Base-by-base conservation (phyloP, 1,139 yeast genomes). In the Candida sp. region DNA sequence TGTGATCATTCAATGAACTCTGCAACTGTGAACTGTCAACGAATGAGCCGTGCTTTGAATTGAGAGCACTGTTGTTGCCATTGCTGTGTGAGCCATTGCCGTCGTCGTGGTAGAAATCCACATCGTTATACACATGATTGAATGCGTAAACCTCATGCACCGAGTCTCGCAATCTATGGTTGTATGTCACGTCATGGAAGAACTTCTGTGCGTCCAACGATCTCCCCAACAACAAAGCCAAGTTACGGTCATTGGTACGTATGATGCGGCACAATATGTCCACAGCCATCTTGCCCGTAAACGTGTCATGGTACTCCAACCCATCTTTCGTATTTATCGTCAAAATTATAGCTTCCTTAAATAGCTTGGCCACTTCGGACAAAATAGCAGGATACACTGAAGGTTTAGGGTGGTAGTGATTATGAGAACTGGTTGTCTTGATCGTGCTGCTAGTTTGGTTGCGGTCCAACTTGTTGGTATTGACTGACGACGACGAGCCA, bases 181-280 rank as follows among this genome's bases (percentile, higher is more conserved):
- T 96, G 68, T 94, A 94, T 0, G 98, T 90, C 28, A 93, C 98
- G 70, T 94, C 99, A 65, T 92, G 97, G 69, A 94, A 92, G 53
- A 91, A 84, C 68, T 90, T 90, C 62, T 94, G 98, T 0, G 98
- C 97, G 70, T 94, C 99, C 54, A 94, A 75, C 0, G 98, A 88
- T 56, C 99, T 80, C 25, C 99, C 99, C 47, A 96, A 73, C 45
- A 94, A 73, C 46, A 94, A 73, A 0, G 98, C 98, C 63, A 94
- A 73, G 61, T 92, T 93, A 55, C 99, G 79, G 67, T 94, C 99
- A 12, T 92, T 89, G 3, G 98, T 93, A 58, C 96, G 79, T 50
- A 94, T 87, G 52, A 94, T 88, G 50, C 88, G 80, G 54, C 96
- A 88, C 52, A 94, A 85, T 27, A 88, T 81, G 68, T 92, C 98